phyloP scores from a whole-genome alignment of 805 yeast species.

The Lipomyces lipofer region DNA sequence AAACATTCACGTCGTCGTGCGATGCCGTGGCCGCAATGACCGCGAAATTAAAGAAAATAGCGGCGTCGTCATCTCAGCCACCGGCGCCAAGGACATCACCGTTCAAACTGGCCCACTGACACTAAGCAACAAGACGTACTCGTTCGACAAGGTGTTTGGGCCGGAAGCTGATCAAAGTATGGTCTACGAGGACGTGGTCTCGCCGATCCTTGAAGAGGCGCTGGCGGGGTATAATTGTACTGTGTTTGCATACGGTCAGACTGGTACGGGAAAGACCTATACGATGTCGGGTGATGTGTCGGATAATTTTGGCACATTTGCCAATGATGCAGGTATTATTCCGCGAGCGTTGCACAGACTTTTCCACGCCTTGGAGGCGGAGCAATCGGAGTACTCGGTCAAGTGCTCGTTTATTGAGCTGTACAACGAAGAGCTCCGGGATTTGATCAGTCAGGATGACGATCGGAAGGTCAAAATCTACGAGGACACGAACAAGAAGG shows the following conservation, averaged over 20 bases:
- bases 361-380: slow-evolving; percentile 49
- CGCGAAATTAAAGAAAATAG: slow-evolving; percentile 59
- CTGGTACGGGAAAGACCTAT: slow-evolving; percentile 72
- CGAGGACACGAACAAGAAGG: slow-evolving; percentile 50
- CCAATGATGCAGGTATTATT: slow-evolving; percentile 60
- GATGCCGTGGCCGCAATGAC: slow-evolving; percentile 62
- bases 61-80: slow-evolving; percentile 59
- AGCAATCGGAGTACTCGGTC: slow-evolving; percentile 59
- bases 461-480: slow-evolving; percentile 55
- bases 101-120: slow-evolving; percentile 46
- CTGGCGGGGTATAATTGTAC: slow-evolving; percentile 77
- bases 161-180: slow-evolving; percentile 72
- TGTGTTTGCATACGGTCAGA: slow-evolving; percentile 75
- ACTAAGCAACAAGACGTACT: slow-evolving; percentile 53
- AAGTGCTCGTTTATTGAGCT: slow-evolving; percentile 81
- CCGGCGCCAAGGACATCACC: slow-evolving; percentile 50
- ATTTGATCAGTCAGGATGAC: slow-evolving; percentile 53
- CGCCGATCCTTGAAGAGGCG: slow-evolving; percentile 64
- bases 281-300: slow-evolving; percentile 38
- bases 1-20: slow-evolving; percentile 62
- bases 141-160: slow-evolving; percentile 80
- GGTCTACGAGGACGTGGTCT: slow-evolving; percentile 67
- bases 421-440: slow-evolving; percentile 83
- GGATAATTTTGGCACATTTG: slow-evolving; percentile 30
- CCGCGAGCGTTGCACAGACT: slow-evolving; percentile 60